These are phyloP conservation scores for Ceratocystis diversiconidia DNA, from an alignment of 2,329 filamentous ascomycete genomes.

Conservation along the genomic window DNA sequence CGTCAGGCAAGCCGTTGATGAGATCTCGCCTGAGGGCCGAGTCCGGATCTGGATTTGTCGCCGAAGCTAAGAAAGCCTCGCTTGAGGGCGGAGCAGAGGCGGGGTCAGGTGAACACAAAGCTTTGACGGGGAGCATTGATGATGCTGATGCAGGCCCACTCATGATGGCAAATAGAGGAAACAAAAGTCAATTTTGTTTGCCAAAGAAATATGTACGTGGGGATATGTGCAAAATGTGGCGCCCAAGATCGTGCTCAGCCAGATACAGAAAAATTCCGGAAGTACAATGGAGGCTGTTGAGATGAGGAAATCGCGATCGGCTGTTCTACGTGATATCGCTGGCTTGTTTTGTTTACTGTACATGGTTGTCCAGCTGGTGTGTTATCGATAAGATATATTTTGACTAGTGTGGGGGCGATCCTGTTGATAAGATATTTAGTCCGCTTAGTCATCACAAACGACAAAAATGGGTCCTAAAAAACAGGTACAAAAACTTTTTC, in stretches of 20 bases:
- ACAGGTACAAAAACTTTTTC: constrained; percentile 2
- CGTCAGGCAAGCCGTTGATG: constrained; percentile 10
- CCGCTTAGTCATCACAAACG: neutral
- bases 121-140: neutral
- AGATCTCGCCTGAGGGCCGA: neutral
- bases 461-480: neutral
- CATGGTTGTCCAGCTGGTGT: neutral
- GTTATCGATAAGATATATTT: neutral
- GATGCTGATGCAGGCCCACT: neutral
- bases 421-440: neutral
- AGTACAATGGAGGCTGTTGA: neutral
- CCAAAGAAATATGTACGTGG: no score
- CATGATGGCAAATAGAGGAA: neutral
- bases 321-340: neutral
- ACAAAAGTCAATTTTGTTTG: no score
- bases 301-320: neutral
- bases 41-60: neutral
- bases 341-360: neutral
- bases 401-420: neutral
- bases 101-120: neutral
- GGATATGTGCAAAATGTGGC: neutral
- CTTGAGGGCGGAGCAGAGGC: neutral
- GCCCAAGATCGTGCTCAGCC: neutral
- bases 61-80: neutral
- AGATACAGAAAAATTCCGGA: neutral